Evolutionary conservation across 345 rosid genomes (phyloP), one percentile per base, ranked within the genome.

Genomic region (Populus davidiana): DNA sequence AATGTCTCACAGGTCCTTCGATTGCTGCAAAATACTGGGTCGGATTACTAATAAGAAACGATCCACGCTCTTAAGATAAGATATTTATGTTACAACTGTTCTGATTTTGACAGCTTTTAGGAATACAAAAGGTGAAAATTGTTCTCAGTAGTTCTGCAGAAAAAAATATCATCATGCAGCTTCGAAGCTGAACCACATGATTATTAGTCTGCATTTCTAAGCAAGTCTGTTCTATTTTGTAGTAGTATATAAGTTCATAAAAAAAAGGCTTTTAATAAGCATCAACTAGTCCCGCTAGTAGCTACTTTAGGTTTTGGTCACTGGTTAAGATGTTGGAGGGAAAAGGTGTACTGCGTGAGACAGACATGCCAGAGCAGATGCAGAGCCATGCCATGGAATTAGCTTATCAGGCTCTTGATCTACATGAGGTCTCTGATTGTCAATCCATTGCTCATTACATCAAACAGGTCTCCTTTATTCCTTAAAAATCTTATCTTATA

Each of bases 361-460:
- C 86, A 17, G 90, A 90, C 82, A 88, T 88, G 91, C 73, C 87
- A 12, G 80, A 77, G 71, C 76, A 41, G 79, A 78, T 88, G 86
- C 87, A 84, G 67, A 80, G 76, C 75, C 86, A 79, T 54, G 89
- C 77, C 0, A 84, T 80, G 90, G 90, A 84, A 81, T 80, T 88
- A 56, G 91, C 93, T 49, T 88, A 81, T 77, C 75, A 81, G 83
- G 90, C 88, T 78, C 86, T 86, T 9, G 88, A 88, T 81, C 79
- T 81, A 3, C 88, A 88, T 17, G 89, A 88, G 50, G 85, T 86
- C 72, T 82, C 86, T 7, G 91, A 89, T 61, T 88, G 74, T 68
- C 88, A 86, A 72, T 81, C 91, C 79, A 80, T 88, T 33, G 83
- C 89, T 81, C 83, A 47, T 70, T 83, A 76, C 83, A 86, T 88